Evolutionary conservation across 2,329 filamentous ascomycete species (phyloP), one percentile per base, ranked within the genome.

Genomic region (Whalleya microplaca): DNA sequence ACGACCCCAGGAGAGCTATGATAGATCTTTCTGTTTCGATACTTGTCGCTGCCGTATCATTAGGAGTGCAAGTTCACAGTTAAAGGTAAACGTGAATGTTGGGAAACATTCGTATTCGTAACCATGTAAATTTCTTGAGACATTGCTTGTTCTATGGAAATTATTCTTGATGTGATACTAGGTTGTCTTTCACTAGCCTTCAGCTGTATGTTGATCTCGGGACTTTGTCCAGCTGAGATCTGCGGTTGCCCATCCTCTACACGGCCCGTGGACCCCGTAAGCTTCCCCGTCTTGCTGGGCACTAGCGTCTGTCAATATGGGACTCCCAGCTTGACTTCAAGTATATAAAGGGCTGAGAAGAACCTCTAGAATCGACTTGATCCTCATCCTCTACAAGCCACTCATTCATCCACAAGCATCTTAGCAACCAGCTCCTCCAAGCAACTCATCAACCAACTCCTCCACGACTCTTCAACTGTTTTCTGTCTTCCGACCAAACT

Each of bases 361-460:
- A 3, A 3, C 5, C 32, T 37, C 32, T 12, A 3, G 3, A 37
- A 16, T 16, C 32, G 32, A 16, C 14, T 16, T 37, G 10, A 53
- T 45, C 27, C 42, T 21, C 20, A 21, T 10, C 41, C n/a, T 21
- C 29, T 21, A 40, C 48, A 40, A 44, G 23, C 14, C 16, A 6
- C 49, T 41, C 41, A 45, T 56, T 2, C 20, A 12, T 23, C 21
- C 48, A 41, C 23, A 46, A 50, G 14, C 42, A 50, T 48, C 55
- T 48, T 40, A 59, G 5, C 20, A 16, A 12, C 27, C 27, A 29
- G 27, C 40, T 41, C 23, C 27, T 49, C 44, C 23, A 46, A 49
- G 12, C 41, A 49, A 50, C 55, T 48, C 42, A 48, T 54, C n/a
- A 59, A 37, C 2, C 42, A 43, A 50, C n/a, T 44, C 52, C 23